Conservation (phyloP, 345 rosid genomes). For the Boechera divaricarpa region DNA sequence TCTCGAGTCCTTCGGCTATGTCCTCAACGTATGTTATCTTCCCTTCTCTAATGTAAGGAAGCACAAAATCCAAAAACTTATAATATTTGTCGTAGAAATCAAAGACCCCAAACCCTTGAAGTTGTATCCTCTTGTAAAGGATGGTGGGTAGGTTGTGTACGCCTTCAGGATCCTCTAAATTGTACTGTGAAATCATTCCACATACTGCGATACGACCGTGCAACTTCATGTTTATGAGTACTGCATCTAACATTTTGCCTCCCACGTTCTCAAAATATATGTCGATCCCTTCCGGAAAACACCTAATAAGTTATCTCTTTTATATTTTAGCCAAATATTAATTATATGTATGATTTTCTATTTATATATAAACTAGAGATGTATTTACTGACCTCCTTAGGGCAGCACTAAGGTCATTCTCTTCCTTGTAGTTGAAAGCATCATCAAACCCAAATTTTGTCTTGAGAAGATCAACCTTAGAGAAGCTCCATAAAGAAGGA, state of each 20-base stretch:
- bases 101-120: slow-evolving; percentile 47
- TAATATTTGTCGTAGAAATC: slow-evolving; percentile 49
- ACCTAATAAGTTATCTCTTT: slow-evolving; percentile 41
- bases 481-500: background rate
- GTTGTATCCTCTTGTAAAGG: slow-evolving; percentile 41
- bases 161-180: slow-evolving; percentile 44
- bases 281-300: slow-evolving; percentile 66
- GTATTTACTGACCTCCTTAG: slow-evolving; percentile 48
- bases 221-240: slow-evolving; percentile 57
- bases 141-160: slow-evolving; percentile 42
- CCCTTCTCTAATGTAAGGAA: slow-evolving; percentile 50
- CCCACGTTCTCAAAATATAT: slow-evolving; percentile 73
- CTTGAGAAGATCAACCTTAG: slow-evolving; percentile 56
- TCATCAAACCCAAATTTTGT: slow-evolving; percentile 61
- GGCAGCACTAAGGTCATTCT: slow-evolving; percentile 50
- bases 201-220: slow-evolving; percentile 61
- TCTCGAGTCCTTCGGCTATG: slow-evolving; percentile 55
- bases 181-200: slow-evolving; percentile 60
- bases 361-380: background rate
- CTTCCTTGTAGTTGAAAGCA: slow-evolving; percentile 67
- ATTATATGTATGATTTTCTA: background rate
- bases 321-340: background rate
- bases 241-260: slow-evolving; percentile 72
- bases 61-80: slow-evolving; percentile 47
- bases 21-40: slow-evolving; percentile 57